Evolutionary conservation across 2,329 filamentous ascomycete genomes (phyloP).

Genomic region (Alternaria arbusti): DNA sequence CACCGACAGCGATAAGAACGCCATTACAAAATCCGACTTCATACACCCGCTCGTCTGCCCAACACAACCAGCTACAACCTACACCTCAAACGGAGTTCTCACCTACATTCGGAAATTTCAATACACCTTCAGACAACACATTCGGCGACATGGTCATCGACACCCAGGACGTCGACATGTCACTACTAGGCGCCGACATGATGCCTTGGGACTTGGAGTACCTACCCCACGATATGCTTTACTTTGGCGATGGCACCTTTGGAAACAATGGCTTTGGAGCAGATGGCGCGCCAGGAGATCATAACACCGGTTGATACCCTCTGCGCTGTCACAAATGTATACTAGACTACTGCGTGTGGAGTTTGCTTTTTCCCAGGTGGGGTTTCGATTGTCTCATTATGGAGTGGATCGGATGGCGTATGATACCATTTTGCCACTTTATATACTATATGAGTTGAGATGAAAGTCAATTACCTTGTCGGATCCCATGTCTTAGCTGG

Average conservation of each 20-base stretch:
- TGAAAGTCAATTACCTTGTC: not conserved
- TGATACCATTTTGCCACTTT: not conserved
- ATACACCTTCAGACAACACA: slow-evolving; percentile 34
- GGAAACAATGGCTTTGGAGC: slow-evolving; percentile 6
- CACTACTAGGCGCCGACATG: slow-evolving; percentile 70
- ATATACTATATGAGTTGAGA: not conserved
- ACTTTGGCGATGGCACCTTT: slow-evolving; percentile 33
- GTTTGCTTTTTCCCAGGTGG: not conserved
- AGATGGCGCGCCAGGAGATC: not conserved
- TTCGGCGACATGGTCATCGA: slow-evolving; percentile 71
- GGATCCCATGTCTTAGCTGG: accelerated
- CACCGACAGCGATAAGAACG: slow-evolving; percentile 24
- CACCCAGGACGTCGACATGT: slow-evolving; percentile 79
- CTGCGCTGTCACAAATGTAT: not conserved
- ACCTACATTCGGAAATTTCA: slow-evolving; percentile 32
- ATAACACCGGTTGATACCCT: not conserved
- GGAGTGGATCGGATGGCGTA: not conserved
- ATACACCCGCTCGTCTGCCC: slow-evolving; percentile 25
- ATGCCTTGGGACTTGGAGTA: slow-evolving; percentile 76
- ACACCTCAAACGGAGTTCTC: slow-evolving; percentile 28
- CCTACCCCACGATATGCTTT: slow-evolving; percentile 69
- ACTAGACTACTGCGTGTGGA: not conserved
- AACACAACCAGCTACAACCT: slow-evolving; percentile 8
- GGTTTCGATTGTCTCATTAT: not conserved
- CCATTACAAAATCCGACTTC: slow-evolving; percentile 24